phyloP scores from a whole-genome alignment of 306 rosid genomes.

The Trifolium subterraneum region DNA sequence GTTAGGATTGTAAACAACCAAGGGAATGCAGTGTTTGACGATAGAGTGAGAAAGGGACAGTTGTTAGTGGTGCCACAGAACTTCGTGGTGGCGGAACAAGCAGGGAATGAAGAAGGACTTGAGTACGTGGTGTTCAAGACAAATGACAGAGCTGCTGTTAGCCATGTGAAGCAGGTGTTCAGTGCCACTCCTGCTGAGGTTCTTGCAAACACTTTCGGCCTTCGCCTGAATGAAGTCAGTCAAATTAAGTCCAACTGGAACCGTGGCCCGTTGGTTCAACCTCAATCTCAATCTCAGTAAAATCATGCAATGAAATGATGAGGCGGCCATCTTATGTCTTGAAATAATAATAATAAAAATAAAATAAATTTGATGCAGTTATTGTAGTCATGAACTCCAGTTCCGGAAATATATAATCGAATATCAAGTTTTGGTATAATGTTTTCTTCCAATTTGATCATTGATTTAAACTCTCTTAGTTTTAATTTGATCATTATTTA shows the following conservation, averaged over 20 bases:
- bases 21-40: slow-evolving; percentile 55
- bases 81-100: slow-evolving; percentile 54
- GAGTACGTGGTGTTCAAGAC: slow-evolving; percentile 73
- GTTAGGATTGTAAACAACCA: slow-evolving; percentile 57
- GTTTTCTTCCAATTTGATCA: neutral
- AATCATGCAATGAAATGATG: neutral
- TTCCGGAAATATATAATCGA: neutral
- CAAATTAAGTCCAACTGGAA: slow-evolving; percentile 52
- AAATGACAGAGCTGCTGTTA: slow-evolving; percentile 50
- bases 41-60: slow-evolving; percentile 51
- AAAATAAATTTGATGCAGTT: slow-evolving; percentile 6
- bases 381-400: neutral
- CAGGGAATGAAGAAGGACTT: slow-evolving; percentile 50
- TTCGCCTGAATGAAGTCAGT: slow-evolving; percentile 38
- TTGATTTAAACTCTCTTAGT: too few relatives aligned
- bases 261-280: slow-evolving; percentile 35
- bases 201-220: slow-evolving; percentile 51
- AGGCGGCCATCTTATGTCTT: neutral
- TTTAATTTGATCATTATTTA: neutral
- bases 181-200: slow-evolving; percentile 57
- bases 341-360: slow-evolving; percentile 18
- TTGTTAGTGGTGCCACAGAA: slow-evolving; percentile 66
- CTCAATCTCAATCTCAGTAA: slow-evolving; percentile 35
- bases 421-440: neutral
- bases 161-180: slow-evolving; percentile 43